Evolutionary conservation across 441 rosid species (phyloP), one percentile per base, ranked within the genome.

Genomic region (Arabidopsis hybrid): DNA sequence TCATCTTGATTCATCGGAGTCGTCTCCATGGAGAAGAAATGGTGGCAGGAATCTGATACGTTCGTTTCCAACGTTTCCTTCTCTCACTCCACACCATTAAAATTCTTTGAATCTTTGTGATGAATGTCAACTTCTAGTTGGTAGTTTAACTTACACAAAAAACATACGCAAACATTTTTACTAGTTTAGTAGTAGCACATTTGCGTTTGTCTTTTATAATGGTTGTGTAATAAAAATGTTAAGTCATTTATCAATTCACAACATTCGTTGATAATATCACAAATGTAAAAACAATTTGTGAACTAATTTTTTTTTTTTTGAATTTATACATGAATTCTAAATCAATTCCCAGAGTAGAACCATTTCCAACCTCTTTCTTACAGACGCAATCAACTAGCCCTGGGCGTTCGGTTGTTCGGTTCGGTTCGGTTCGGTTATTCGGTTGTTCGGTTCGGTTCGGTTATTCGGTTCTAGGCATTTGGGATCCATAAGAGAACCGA

Each of bases 31-130:
- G 59, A 83, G 78, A 81, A 87, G 77, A 80, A 87, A 60, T 26
- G 65, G 88, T 9, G 89, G 90, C 32, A 83, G 94, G 75, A 91
- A 89, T 80, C 78, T 91, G 85, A 84, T 93, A 72, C 75, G 89
- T 42, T 90, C 97, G 14, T 90, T 93, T 67, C 99, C 99, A 14
- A 82, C 94, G 7, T 93, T 95, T 73, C 97, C 98, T 62, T 89
- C 97, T 31, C 73, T 71, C 34, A 76, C 66, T 56, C 71, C 47
- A 31, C 52, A 76, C 39, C 60, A 46, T 9, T 57, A 32, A 49
- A 1, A 36, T 69, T 61, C 58, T 67, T 75, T 68, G n/a, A 68
- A 68, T 75, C 42, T 61, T 69, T n/a, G 31, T 39, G 34, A 90
- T 89, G 29, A 67, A 93, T 95, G 47, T 87, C 97, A 26, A 88